Percentiles rank a stretch among this genome's conserved stretches.
Evolutionary conservation across 2,329 filamentous ascomycete genomes (phyloP).

Genomic region (Sphaerulina musiva): DNA sequence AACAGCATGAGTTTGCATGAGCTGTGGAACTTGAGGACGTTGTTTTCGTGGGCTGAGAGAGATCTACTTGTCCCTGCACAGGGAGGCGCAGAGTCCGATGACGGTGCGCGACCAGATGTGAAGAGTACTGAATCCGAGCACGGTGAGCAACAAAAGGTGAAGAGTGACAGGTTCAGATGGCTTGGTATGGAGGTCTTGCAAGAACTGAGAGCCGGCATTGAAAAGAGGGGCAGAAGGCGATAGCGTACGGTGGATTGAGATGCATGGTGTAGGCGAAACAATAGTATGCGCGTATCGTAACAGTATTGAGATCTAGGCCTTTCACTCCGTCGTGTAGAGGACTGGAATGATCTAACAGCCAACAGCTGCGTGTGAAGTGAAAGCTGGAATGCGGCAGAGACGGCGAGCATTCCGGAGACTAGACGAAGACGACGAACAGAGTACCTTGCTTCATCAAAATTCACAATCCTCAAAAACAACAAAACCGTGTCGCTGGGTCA

Average conservation of each 20-base stretch:
- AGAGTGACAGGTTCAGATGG: conserved; percentile 40
- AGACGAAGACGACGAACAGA: not conserved
- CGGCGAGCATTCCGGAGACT: not conserved
- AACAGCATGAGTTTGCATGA: conserved; percentile 48
- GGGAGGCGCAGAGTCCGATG: no score
- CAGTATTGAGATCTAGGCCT: not conserved
- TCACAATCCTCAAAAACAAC: not conserved
- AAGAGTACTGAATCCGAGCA: conserved; percentile 32
- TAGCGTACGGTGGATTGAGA: not conserved
- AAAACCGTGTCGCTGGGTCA: conserved; percentile 1
- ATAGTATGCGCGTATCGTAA: not conserved
- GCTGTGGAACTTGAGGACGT: conserved; percentile 55
- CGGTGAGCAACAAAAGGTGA: not conserved
- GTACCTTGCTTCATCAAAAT: conserved; percentile 3
- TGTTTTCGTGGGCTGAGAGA: conserved; percentile 62
- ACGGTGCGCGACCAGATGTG: not conserved
- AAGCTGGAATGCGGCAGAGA: not conserved
- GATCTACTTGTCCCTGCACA: conserved; percentile 8
- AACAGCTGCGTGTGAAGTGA: no score
- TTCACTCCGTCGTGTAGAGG: not conserved
- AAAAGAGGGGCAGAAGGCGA: conserved; percentile 32
- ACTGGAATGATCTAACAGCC: not conserved
- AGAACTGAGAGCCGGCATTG: conserved; percentile 47
- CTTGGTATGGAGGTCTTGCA: conserved; percentile 52
- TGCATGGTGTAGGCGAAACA: not conserved